Conservation (phyloP, 495 filamentous ascomycete genomes). For the Penicillium subrubescens region DNA sequence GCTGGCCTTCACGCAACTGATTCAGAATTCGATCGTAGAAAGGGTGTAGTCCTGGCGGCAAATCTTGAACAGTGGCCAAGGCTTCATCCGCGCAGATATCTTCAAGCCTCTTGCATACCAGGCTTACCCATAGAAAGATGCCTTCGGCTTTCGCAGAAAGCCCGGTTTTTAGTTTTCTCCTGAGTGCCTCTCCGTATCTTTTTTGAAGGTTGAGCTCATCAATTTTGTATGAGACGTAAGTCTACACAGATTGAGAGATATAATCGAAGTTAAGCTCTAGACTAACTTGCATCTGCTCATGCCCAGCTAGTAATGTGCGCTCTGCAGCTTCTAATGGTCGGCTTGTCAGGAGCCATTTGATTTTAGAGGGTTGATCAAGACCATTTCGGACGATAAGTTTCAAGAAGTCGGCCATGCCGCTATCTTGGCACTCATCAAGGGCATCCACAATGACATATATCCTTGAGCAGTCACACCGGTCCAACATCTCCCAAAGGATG, state of each 20-base stretch:
- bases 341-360: slow-evolving; percentile 35
- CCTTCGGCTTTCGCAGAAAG: slow-evolving; percentile 29
- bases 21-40: slow-evolving; percentile 16
- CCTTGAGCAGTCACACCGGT: neutral
- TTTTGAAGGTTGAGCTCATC: slow-evolving; percentile 9
- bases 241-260: slow-evolving; percentile 17
- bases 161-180: slow-evolving; percentile 11
- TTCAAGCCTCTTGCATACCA: slow-evolving; percentile 26
- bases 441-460: slow-evolving; percentile 22
- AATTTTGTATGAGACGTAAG: slow-evolving; percentile 38
- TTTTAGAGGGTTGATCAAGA: slow-evolving; percentile 9
- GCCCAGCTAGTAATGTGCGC: slow-evolving; percentile 11
- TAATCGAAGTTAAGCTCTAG: slow-evolving; percentile 22
- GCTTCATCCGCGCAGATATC: slow-evolving; percentile 8
- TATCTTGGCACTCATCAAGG: slow-evolving; percentile 23
- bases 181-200: slow-evolving; percentile 7
- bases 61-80: slow-evolving; percentile 4
- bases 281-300: slow-evolving; percentile 14
- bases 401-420: slow-evolving; percentile 35
- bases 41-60: slow-evolving; percentile 11
- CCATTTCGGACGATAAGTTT: slow-evolving; percentile 28
- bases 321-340: slow-evolving; percentile 25
- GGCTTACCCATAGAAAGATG: slow-evolving; percentile 37
- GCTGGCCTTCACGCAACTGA: slow-evolving; percentile 4
- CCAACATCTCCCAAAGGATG: slow-evolving; percentile 36